Evolutionary conservation across 805 yeast genomes (phyloP), one percentile per base, ranked within the genome.

Genomic region (Kodamaea hsintzibuensis): DNA sequence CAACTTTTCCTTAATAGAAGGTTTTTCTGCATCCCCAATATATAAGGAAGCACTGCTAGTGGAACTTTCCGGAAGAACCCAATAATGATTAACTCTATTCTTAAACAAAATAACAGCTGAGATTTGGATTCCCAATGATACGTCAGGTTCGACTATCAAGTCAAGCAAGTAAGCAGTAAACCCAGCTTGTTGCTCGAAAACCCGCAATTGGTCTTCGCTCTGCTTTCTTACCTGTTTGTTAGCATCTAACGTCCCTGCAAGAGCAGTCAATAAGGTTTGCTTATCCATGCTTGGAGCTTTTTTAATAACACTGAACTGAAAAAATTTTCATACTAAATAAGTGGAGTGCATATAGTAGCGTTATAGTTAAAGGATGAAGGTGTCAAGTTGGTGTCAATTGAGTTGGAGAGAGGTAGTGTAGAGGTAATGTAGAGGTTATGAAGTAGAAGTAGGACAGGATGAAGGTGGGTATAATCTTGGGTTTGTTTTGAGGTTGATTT

Each of bases 201-300:
- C 76, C 38, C 70, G 70, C 55, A 83, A 70, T 60, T 81, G 81
- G 30, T 66, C 67, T 66, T 84, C 88, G 14, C 86, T 82, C 35
- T 76, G 75, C 61, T 81, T 81, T 62, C 86, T 76, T 13, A 73
- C 61, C 53, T 72, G 74, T 25, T 76, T 73, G 57, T 79, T 74
- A 39, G 84, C 77, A 57, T 82, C 83, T 62, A 83, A 68, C 1
- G 87, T 82, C 30, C 82, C 82, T 35, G 80, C 76, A 55, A 83
- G 74, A 37, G 83, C 76, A 47, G 69, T 64, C 55, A 83, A 69
- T 50, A 83, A 76, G 19, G 79, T 74, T 40, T 76, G 77, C 59
- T 76, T 82, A 57, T 84, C 83, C 82, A 77, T 80, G 13, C 22
- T 27, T 45, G 48, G n/a, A n/a, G 9, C 14, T 10, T 40, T 6